Conservation (phyloP, 73 alveolate genomes). For the Paramecium sonneborni region DNA sequence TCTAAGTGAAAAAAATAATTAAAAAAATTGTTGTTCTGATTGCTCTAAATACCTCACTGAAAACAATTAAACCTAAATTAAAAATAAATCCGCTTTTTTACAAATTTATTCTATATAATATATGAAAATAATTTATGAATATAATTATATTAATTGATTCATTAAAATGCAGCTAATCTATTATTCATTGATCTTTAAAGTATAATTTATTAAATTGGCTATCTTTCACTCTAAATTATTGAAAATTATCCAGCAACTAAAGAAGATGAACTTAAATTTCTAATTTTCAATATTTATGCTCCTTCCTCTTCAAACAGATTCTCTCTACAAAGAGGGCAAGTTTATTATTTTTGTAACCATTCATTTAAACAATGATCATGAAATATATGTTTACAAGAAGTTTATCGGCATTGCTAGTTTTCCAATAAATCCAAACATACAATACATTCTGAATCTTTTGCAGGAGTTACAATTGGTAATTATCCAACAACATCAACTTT, state of each 20-base stretch:
- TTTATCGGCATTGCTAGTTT: conserved; percentile 4
- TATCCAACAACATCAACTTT: not conserved
- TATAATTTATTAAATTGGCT: conserved; percentile 17
- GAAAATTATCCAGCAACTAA: not conserved
- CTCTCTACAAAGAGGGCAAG: conserved; percentile 41
- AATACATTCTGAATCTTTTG: conserved; percentile 33
- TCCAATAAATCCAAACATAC: conserved; percentile 36
- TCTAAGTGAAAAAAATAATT: not conserved
- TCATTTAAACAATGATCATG: conserved; percentile 47
- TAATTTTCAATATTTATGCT: not conserved
- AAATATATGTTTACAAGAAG: conserved; percentile 11
- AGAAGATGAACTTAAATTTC: not conserved
- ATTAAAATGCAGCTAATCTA: conserved; percentile 23
- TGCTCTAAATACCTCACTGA: not conserved
- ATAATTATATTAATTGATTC: conserved; percentile 4
- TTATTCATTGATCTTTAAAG: conserved; percentile 13
- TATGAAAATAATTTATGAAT: not conserved
- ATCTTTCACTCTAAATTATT: conserved; percentile 6
- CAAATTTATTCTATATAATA: not conserved
- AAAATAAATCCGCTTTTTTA: not conserved
- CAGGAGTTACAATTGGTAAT: conserved; percentile 1
- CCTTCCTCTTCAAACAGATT: not conserved
- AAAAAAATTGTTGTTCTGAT: not conserved
- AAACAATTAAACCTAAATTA: not conserved
- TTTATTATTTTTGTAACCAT: conserved; percentile 15